Conservation (phyloP, 2,329 filamentous ascomycete genomes). For the Alternaria longipes region DNA sequence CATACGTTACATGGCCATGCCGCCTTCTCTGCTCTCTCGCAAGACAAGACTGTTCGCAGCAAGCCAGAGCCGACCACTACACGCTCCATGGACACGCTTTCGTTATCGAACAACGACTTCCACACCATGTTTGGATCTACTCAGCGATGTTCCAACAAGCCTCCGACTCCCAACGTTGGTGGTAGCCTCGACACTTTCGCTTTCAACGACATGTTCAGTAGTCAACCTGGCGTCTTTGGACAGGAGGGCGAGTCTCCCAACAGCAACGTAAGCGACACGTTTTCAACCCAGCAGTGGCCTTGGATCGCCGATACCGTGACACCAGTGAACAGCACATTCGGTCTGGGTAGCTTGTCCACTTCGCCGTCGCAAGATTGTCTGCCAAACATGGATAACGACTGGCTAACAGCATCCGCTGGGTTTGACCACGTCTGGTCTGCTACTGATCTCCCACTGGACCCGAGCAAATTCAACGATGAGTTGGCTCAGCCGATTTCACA, state of each 20-base stretch:
- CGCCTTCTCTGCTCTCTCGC: constrained; percentile 39
- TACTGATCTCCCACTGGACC: constrained; percentile 52
- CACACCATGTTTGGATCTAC: constrained; percentile 48
- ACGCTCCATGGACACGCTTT: constrained; percentile 49
- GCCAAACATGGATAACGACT: constrained; percentile 47
- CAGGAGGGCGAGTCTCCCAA: constrained; percentile 48
- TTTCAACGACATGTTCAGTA: constrained; percentile 42
- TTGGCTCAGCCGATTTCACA: constrained; percentile 52
- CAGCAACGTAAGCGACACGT: constrained; percentile 44
- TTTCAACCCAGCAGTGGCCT: constrained; percentile 46
- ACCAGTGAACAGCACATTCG: constrained; percentile 42
- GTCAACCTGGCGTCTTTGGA: constrained; percentile 32
- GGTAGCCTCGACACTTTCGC: constrained; percentile 42
- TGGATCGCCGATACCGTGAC: constrained; percentile 40
- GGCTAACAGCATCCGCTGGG: constrained; percentile 47
- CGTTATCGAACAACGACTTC: constrained; percentile 50
- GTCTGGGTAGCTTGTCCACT: constrained; percentile 49
- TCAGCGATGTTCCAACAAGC: constrained; percentile 37
- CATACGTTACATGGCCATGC: constrained; percentile 48
- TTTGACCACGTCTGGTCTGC: constrained; percentile 52
- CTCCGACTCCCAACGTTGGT: constrained; percentile 39
- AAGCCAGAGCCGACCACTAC: constrained; percentile 35
- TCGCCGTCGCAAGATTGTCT: constrained; percentile 52
- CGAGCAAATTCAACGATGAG: constrained; percentile 48
- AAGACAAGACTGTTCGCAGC: constrained; percentile 33